These are phyloP conservation scores for Neoascochyta sp. DNA, from an alignment of 2,329 filamentous ascomycete genomes.

Conservation along the genomic window DNA sequence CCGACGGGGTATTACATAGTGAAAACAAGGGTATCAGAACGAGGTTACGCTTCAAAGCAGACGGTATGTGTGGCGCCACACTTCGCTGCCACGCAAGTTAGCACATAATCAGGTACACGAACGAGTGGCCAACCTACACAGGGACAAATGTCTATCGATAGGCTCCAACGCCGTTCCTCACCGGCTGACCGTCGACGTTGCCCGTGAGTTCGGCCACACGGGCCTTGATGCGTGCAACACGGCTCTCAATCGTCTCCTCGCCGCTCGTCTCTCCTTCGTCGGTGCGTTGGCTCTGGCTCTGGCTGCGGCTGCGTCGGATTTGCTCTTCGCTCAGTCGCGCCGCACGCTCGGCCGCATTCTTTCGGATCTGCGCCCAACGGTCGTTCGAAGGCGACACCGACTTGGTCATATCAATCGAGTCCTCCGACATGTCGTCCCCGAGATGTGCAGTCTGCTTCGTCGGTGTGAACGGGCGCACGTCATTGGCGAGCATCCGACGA, in stretches of 20 bases:
- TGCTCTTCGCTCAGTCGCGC: slow-evolving; percentile 64
- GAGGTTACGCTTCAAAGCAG: no score
- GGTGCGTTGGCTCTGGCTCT: slow-evolving; percentile 55
- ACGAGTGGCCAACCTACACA: no score
- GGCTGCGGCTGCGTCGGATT: slow-evolving; percentile 52
- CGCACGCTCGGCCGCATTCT: slow-evolving; percentile 84
- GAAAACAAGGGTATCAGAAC: no score
- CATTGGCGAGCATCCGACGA: slow-evolving; percentile 15
- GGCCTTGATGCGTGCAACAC: slow-evolving; percentile 95
- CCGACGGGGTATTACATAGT: no score
- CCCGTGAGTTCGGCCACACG: slow-evolving; percentile 91
- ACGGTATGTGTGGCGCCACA: no score
- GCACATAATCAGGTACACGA: no score
- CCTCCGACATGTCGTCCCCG: slow-evolving; percentile 40
- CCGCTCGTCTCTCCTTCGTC: slow-evolving; percentile 90
- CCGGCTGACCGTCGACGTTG: slow-evolving; percentile 30
- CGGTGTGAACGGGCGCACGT: slow-evolving; percentile 12
- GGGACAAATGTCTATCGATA: slow-evolving; percentile 3
- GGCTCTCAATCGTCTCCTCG: slow-evolving; percentile 95
- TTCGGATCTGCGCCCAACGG: slow-evolving; percentile 92
- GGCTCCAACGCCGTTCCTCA: slow-evolving; percentile 7
- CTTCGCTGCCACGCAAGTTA: no score
- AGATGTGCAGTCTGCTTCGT: slow-evolving; percentile 13
- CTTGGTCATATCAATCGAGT: slow-evolving; percentile 39
- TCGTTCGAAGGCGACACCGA: slow-evolving; percentile 55